Base-by-base conservation (phyloP, 2,329 filamentous ascomycete genomes). In the Diaporthe sp. region DNA sequence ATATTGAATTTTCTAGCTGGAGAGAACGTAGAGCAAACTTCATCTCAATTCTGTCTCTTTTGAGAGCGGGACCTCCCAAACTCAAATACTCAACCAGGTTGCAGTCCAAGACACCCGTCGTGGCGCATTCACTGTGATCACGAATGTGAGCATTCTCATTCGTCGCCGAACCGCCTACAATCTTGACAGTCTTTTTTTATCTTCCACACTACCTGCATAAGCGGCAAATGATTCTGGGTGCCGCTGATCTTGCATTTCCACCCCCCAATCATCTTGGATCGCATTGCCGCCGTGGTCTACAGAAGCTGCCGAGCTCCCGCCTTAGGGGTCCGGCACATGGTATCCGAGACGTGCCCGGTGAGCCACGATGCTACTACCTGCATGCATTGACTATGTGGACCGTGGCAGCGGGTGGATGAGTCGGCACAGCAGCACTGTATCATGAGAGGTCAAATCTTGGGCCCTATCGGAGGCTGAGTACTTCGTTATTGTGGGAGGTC, bases 131-230 rank as follows among this genome's bases (percentile, higher is more conserved):
- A 72, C 47, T 45, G 25, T 35, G 45, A 64, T 64, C 57, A 64
- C 57, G 57, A 64, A 72, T 72, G 42, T 72, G 38, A 64, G 70
- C 70, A 6, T 45, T 72, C 25, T 64, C 70, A 72, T 72, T 72
- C 70, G 70, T 42, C 70, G 57, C 45, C 70, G 57, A 72, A 72
- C 70, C 70, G 70, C 70, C 70, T 55, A 72, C 45, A 25, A 55
- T 45, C 19, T 33, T 45, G 33, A 50, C 35, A 30, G 33, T 72
- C 70, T 72, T 72, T 64, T 72, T 72, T 64, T 72, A 72, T n/a
- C 70, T 52, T 42, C 70, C 70, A 72, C 57, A 25, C 17, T 50
- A 25, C 57, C 58, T 64, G 57, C 70, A 45, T 13, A 45, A 52
- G 57, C 57, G 70, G 45, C 57, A 54, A 64, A 19, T 55, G 33